Percentiles rank a stretch among this genome's conserved stretches.
phyloP scores from a whole-genome alignment of 768 basidiomycete species.

The Dioszegia hungarica region DNA sequence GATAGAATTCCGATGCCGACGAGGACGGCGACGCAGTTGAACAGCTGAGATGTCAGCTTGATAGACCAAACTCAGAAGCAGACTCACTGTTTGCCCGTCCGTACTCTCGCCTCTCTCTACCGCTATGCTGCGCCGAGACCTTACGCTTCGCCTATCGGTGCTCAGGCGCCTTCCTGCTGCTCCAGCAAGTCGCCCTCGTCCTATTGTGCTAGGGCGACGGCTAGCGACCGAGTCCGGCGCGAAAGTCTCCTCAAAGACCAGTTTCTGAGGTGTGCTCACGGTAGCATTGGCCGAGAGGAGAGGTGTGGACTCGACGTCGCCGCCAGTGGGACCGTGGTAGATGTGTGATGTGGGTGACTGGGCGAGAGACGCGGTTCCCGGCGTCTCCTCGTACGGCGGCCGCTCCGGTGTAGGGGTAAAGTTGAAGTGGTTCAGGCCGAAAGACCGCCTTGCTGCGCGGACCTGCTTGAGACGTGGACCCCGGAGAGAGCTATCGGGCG shows the following conservation, averaged over 20 bases:
- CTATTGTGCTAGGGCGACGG: not conserved
- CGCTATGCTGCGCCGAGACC: not conserved
- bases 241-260: not conserved
- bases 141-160: not conserved
- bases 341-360: constrained; percentile 1
- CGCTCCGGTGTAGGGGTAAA: not conserved
- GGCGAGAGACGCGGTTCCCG: not conserved
- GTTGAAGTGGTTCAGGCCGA: constrained; percentile 1
- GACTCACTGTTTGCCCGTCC: constrained; percentile 43
- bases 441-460: not conserved
- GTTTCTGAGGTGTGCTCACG: not conserved
- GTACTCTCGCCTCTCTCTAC: constrained; percentile 35
- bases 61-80: not conserved
- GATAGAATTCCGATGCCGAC: constrained; percentile 85
- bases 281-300: not conserved
- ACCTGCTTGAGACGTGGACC: constrained; percentile 1
- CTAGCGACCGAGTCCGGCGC: not conserved
- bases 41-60: constrained; percentile 56
- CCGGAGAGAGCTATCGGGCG: not conserved
- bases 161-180: not conserved
- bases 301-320: not conserved
- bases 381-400: not conserved
- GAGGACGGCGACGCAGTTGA: constrained; percentile 79
- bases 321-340: not conserved
- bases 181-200: not conserved